These are phyloP conservation scores for Saprolegnia parasitica DNA, from an alignment of 352 stramenopile genomes.

Conservation along the genomic window DNA sequence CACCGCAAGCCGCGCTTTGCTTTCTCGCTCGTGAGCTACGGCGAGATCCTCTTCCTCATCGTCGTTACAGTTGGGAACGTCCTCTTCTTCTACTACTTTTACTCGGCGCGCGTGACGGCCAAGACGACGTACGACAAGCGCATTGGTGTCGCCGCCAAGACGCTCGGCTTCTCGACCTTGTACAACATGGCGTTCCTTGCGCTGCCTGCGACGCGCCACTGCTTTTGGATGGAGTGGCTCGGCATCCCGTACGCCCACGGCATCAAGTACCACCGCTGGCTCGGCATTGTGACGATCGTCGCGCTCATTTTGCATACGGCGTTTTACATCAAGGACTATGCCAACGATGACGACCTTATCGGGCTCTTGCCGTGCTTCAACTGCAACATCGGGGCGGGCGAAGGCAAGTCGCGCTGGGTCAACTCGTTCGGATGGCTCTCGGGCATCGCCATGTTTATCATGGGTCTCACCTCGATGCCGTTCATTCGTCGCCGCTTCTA, in stretches of 20 bases:
- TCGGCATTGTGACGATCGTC: conserved; percentile 45
- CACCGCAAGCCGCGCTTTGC: conserved; percentile 41
- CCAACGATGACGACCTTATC: conserved; percentile 29
- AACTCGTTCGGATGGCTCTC: conserved; percentile 45
- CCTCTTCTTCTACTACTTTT: conserved; percentile 48
- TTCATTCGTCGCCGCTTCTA: conserved; percentile 41
- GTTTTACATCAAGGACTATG: conserved; percentile 36
- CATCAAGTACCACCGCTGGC: conserved; percentile 53
- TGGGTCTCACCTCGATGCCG: conserved; percentile 38
- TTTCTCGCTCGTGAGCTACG: conserved; percentile 39
- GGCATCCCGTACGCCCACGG: conserved; percentile 54
- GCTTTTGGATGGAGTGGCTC: conserved; percentile 64
- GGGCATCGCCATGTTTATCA: conserved; percentile 38
- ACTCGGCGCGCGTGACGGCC: conserved; percentile 30
- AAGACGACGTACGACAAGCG: neutral
- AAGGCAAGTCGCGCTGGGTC: conserved; percentile 47
- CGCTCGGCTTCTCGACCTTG: conserved; percentile 45
- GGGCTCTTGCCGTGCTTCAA: conserved; percentile 39
- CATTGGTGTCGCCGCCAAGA: neutral
- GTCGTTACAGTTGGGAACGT: conserved; percentile 48
- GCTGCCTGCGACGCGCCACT: conserved; percentile 52
- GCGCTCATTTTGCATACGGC: conserved; percentile 43
- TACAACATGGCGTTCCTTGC: conserved; percentile 74
- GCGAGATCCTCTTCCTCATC: conserved; percentile 57
- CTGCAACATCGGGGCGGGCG: conserved; percentile 34